Conservation (phyloP, 139 green algal species). For the Chlamydomonas sp. region DNA sequence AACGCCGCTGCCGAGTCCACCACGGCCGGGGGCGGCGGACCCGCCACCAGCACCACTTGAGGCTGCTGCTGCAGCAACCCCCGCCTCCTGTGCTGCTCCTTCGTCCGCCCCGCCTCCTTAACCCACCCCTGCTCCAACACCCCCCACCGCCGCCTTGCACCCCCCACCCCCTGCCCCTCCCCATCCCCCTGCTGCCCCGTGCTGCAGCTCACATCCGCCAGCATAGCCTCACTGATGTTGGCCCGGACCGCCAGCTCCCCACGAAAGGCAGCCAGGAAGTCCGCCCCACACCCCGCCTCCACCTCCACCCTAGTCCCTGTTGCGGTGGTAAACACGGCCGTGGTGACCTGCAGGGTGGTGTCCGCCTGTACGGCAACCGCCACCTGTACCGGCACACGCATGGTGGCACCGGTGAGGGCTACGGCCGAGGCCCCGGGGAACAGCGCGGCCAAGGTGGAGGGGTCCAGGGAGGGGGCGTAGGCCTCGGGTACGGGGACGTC, state of each 20-base stretch:
- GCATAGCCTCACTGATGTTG: neutral
- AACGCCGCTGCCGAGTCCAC: too few species aligned
- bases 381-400: constrained; percentile 4
- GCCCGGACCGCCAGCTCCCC: neutral
- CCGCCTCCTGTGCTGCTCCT: too few species aligned
- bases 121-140: too few species aligned
- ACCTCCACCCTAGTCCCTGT: neutral
- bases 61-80: too few species aligned
- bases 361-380: neutral
- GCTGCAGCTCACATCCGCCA: constrained; percentile 1
- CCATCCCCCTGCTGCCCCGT: neutral
- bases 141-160: too few species aligned
- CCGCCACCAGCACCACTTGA: too few species aligned
- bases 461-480: too few species aligned
- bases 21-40: too few species aligned
- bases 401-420: neutral
- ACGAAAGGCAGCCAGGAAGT: constrained; percentile 11
- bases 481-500: neutral
- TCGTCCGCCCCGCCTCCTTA: too few species aligned
- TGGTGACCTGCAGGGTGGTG: too few species aligned
- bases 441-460: neutral
- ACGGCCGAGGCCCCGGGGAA: neutral
- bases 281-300: neutral
- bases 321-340: neutral
- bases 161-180: too few species aligned